These are phyloP conservation scores for Haplosporangium sp. DNA, from an alignment of 371 early-diverging fungal genomes.

Conservation along the genomic window DNA sequence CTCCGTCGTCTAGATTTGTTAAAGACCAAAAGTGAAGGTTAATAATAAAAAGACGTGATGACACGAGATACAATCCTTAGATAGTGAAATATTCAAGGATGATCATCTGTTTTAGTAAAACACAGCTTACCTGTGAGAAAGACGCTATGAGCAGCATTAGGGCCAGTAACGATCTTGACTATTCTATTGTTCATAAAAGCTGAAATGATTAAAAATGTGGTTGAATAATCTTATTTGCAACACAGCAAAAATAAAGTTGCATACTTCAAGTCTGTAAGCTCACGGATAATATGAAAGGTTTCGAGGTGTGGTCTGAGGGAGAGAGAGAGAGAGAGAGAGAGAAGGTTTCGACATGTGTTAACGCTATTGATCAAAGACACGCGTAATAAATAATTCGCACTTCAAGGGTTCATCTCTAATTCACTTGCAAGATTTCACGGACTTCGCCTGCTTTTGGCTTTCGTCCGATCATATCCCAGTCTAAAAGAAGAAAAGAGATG, in stretches of 20 bases:
- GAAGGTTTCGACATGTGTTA: not conserved
- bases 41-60: not conserved
- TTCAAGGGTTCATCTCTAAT: not conserved
- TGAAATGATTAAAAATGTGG: not conserved
- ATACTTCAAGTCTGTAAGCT: slow-evolving; percentile 59
- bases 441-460: slow-evolving; percentile 54
- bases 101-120: not conserved
- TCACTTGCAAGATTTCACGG: slow-evolving; percentile 32
- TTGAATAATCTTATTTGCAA: not conserved
- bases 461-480: slow-evolving; percentile 61
- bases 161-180: slow-evolving; percentile 54
- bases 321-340: no score
- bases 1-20: slow-evolving; percentile 49
- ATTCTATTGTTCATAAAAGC: slow-evolving; percentile 26
- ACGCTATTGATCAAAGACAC: not conserved
- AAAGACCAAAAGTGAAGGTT: not conserved
- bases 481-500: slow-evolving; percentile 8
- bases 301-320: slow-evolving; percentile 50
- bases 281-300: slow-evolving; percentile 58
- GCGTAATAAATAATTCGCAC: no score
- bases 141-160: slow-evolving; percentile 58
- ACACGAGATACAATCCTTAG: not conserved
- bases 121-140: slow-evolving; percentile 46
- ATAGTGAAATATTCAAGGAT: not conserved
- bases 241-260: not conserved